Percentiles rank a stretch among this genome's conserved stretches.
Evolutionary conservation across 192 early-diverging fungal genomes (phyloP).

Genomic region (Coemansia sp.): DNA sequence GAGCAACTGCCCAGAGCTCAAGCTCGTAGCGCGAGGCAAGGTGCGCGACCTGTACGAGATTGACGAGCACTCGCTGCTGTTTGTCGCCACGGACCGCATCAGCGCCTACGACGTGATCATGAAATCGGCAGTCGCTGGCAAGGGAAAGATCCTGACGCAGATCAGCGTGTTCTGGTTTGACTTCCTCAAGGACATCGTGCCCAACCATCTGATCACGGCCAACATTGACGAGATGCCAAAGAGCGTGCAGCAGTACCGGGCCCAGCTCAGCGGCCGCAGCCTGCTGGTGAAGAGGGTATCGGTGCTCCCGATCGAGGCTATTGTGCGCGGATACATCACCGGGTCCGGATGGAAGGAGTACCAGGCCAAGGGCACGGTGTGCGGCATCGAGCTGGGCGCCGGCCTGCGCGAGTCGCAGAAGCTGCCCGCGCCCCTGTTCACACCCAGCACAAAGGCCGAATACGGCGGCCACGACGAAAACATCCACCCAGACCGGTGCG

Average conservation of each 20-base stretch:
- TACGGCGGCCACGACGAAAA: slow-evolving; percentile 98
- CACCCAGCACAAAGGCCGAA: slow-evolving; percentile 99
- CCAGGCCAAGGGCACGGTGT: slow-evolving; percentile 88
- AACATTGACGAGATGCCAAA: slow-evolving; percentile 93
- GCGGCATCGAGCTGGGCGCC: slow-evolving; percentile 83
- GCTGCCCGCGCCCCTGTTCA: slow-evolving; percentile 85
- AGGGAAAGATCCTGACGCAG: slow-evolving; percentile 98
- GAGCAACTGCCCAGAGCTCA: slow-evolving; percentile 88
- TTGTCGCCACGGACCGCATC: slow-evolving; percentile 98
- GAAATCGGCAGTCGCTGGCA: slow-evolving; percentile 90
- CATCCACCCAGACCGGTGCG: slow-evolving; percentile 92
- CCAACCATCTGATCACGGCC: slow-evolving; percentile 96
- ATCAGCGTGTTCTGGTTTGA: slow-evolving; percentile 97
- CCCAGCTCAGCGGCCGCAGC: slow-evolving; percentile 86
- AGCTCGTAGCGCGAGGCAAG: slow-evolving; percentile 93
- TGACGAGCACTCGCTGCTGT: slow-evolving; percentile 83
- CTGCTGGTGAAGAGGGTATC: slow-evolving; percentile 91
- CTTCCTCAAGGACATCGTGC: slow-evolving; percentile 82
- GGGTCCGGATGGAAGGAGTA: slow-evolving; percentile 98
- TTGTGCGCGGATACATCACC: slow-evolving; percentile 98
- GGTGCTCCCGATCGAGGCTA: slow-evolving; percentile 96
- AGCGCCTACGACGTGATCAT: slow-evolving; percentile 99
- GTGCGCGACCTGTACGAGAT: slow-evolving; percentile 97
- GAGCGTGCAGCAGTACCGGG: slow-evolving; percentile 83
- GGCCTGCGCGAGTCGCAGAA: slow-evolving; percentile 86